Conservation (phyloP, 192 early-diverging fungal species). For the Entophlyctis helioformis region DNA sequence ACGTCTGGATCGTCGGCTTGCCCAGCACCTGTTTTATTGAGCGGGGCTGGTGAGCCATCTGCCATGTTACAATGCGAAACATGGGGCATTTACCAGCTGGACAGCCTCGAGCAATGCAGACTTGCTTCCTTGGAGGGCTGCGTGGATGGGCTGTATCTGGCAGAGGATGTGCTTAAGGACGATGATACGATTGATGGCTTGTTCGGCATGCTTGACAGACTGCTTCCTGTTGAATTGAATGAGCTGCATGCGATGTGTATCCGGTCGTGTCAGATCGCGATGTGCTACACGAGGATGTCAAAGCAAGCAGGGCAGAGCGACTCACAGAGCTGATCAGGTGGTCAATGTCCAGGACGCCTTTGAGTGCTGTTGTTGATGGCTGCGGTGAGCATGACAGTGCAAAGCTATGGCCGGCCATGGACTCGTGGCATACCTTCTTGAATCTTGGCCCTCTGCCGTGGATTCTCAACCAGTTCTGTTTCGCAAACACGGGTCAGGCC, state of each 20-base stretch:
- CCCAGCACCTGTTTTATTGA: conserved; percentile 10
- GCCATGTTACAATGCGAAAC: not conserved
- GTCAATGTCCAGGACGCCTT: conserved; percentile 8
- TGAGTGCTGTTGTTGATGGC: conserved; percentile 2
- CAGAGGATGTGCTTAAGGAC: conserved; percentile 55
- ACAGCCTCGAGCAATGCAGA: conserved; percentile 39
- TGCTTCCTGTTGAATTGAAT: conserved; percentile 19
- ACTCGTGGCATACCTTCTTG: no score
- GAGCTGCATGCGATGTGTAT: not conserved
- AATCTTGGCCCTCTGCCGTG: no score
- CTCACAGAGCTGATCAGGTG: conserved; percentile 2
- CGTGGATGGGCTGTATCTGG: conserved; percentile 23
- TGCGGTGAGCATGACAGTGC: no score
- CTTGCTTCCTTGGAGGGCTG: conserved; percentile 12
- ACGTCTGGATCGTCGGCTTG: conserved; percentile 28
- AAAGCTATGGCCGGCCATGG: no score
- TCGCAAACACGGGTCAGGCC: no score
- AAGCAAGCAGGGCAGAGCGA: not conserved
- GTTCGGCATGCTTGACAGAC: conserved; percentile 44
- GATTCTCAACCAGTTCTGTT: no score
- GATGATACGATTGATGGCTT: conserved; percentile 57
- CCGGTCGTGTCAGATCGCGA: not conserved
- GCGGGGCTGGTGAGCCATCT: not conserved
- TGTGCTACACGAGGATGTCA: not conserved
- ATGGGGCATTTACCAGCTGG: conserved; percentile 14